Conservation (phyloP, 169 alveolate species). For the Plasmodium billcollinsi region DNA sequence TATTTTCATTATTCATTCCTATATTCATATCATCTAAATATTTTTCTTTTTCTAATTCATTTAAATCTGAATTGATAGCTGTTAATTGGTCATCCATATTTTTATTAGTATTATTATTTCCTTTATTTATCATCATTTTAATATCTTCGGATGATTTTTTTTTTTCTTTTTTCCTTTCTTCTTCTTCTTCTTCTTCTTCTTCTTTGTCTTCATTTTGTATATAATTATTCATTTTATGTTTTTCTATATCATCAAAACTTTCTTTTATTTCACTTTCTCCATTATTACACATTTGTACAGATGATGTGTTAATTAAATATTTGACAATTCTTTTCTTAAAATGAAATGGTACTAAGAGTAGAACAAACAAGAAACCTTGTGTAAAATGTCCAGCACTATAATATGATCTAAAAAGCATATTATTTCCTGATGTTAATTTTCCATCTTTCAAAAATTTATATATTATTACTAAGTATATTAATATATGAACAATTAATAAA, state of each 20-base stretch:
- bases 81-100: not conserved
- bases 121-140: not conserved
- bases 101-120: not conserved
- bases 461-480: conserved; percentile 26
- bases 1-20: not conserved
- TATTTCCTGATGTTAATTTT: not conserved
- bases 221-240: not conserved
- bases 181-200: conserved; percentile 2
- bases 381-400: conserved; percentile 42
- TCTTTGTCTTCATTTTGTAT: not conserved
- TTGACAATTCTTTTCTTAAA: conserved; percentile 28
- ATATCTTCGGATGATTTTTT: not conserved
- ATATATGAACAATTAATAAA: conserved; percentile 12
- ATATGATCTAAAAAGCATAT: conserved; percentile 24
- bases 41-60: not conserved
- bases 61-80: not conserved
- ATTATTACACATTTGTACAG: not conserved
- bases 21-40: not conserved
- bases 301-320: not conserved
- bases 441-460: conserved; percentile 27
- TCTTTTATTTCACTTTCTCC: not conserved
- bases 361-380: conserved; percentile 42
- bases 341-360: conserved; percentile 39
- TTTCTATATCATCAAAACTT: conserved; percentile 5
- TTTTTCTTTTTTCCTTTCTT: not conserved